A percentile compares a stretch with the other conserved stretches of the same genome.
phyloP scores from a whole-genome alignment of 2,329 filamentous ascomycete genomes.

The Bipolaris gigantea region DNA sequence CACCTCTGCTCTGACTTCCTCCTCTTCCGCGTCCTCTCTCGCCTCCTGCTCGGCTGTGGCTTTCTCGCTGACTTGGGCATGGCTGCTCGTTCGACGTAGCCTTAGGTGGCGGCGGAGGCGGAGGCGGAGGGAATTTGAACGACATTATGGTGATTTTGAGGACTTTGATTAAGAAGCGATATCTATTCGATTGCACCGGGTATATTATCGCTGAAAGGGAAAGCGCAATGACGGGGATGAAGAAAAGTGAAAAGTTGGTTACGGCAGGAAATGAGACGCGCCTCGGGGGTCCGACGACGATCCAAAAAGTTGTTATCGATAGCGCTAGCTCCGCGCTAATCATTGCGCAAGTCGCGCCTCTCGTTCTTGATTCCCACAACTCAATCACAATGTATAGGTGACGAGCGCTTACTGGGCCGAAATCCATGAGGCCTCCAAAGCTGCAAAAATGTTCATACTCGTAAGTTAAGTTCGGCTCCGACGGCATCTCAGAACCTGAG shows the following conservation, averaged over 20 bases:
- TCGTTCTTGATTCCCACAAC: slow-evolving; percentile 2
- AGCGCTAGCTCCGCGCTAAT: slow-evolving; percentile 18
- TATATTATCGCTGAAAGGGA: not conserved
- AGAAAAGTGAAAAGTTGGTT: not conserved
- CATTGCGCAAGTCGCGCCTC: slow-evolving; percentile 7
- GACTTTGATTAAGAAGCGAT: not conserved
- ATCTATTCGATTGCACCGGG: not conserved
- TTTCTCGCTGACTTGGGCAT: slow-evolving; percentile 37
- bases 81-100: slow-evolving; percentile 32
- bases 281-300: slow-evolving; percentile 12
- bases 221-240: not conserved
- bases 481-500: not conserved
- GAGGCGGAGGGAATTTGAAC: slow-evolving; percentile 54
- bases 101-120: slow-evolving; percentile 47
- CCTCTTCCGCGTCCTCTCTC: slow-evolving; percentile 39
- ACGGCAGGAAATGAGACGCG: slow-evolving; percentile 14
- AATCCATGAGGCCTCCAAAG: slow-evolving; percentile 32
- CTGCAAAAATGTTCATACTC: slow-evolving; percentile 44
- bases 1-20: slow-evolving; percentile 20
- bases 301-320: slow-evolving; percentile 25
- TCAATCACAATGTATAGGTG: slow-evolving; percentile 17
- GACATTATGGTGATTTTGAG: slow-evolving; percentile 21
- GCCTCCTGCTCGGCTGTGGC: slow-evolving; percentile 18
- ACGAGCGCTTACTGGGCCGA: slow-evolving; percentile 9
- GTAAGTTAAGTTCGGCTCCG: slow-evolving; percentile 26